Percentiles rank a stretch among this genome's conserved stretches.
These are phyloP conservation scores for Colletotrichum spaethianum DNA, from an alignment of 2,329 filamentous ascomycete species.

Conservation along the genomic window DNA sequence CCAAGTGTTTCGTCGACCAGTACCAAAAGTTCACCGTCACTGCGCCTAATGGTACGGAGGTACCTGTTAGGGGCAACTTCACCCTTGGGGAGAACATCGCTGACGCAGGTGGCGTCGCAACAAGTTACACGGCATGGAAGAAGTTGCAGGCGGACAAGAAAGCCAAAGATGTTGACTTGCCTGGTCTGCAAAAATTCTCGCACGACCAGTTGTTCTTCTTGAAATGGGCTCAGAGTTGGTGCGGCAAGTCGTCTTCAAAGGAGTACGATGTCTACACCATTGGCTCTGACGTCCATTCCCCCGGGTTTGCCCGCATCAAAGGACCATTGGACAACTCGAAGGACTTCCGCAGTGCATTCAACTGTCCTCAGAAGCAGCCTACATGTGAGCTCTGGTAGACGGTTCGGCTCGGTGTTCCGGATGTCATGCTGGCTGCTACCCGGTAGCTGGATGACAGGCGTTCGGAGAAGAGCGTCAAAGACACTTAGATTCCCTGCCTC, in stretches of 20 bases:
- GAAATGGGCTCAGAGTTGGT: conserved; percentile 75
- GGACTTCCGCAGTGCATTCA: conserved; percentile 77
- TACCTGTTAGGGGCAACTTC: conserved; percentile 73
- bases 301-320: conserved; percentile 71
- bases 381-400: conserved; percentile 78
- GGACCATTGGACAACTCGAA: conserved; percentile 77
- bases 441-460: background rate
- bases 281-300: conserved; percentile 76
- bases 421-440: background rate
- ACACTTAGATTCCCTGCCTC: background rate
- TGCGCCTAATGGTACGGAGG: conserved; percentile 66
- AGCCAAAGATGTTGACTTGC: conserved; percentile 62
- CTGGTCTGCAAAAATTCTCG: conserved; percentile 72
- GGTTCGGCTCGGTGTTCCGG: background rate
- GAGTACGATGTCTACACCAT: conserved; percentile 66
- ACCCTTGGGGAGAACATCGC: conserved; percentile 81
- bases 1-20: conserved; percentile 77
- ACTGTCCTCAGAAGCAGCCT: conserved; percentile 75
- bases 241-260: conserved; percentile 72
- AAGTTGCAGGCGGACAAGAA: conserved; percentile 65
- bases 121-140: conserved; percentile 77
- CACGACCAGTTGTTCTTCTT: conserved; percentile 81
- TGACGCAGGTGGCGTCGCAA: conserved; percentile 76
- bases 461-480: background rate
- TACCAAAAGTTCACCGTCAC: conserved; percentile 73